These are phyloP conservation scores for Dendrocalamus latiflorus DNA, from an alignment of 202 grass and related monocot species.

Conservation along the genomic window DNA sequence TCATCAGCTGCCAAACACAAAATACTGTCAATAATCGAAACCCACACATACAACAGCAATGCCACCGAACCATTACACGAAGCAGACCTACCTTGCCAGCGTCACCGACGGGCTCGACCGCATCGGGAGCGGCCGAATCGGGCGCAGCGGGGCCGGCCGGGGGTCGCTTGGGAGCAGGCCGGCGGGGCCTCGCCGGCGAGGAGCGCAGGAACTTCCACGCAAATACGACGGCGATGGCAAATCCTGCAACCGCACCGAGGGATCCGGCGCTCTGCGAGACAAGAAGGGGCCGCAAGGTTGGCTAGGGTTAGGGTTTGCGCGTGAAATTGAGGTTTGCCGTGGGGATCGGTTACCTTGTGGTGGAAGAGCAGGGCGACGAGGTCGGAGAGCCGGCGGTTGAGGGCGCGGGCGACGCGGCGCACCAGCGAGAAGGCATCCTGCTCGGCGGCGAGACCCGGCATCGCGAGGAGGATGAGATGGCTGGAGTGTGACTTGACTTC, in stretches of 20 bases:
- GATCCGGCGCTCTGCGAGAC: slow-evolving; percentile 59
- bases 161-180: slow-evolving; percentile 51
- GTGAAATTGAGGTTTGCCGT: background rate
- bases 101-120: background rate
- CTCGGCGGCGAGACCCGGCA: no score
- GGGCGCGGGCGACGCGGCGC: no score
- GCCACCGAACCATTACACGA: background rate
- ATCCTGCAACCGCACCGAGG: slow-evolving; percentile 82
- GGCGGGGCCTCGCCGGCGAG: slow-evolving; percentile 21
- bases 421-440: no score
- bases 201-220: slow-evolving; percentile 79
- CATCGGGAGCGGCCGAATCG: slow-evolving; percentile 4
- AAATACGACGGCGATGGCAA: slow-evolving; percentile 91
- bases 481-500: no score
- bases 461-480: no score
- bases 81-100: slow-evolving; percentile 36
- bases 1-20: slow-evolving; percentile 32
- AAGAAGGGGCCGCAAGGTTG: background rate
- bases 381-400: slow-evolving; percentile 82
- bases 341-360: no score
- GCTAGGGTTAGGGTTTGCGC: slow-evolving; percentile 27
- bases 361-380: slow-evolving; percentile 51
- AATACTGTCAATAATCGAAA: background rate
- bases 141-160: background rate
- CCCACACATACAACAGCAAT: background rate